Percentiles rank a stretch among this genome's conserved stretches.
phyloP scores from a whole-genome alignment of 257 asterid genomes.

The Rehmannia glutinosa region DNA sequence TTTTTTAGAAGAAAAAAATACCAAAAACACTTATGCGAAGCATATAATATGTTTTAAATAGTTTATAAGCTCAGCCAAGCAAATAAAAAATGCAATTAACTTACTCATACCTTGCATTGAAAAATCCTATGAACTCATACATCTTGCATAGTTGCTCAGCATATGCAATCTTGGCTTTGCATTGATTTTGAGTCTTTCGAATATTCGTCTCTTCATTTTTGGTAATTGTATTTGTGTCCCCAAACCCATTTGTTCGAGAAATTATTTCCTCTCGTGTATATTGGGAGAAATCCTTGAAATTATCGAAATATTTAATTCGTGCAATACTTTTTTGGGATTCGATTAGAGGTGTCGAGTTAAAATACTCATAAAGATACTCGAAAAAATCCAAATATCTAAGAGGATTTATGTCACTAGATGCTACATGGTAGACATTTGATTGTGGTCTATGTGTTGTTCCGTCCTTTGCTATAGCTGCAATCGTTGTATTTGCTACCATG shows the following conservation, averaged over 20 bases:
- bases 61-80: too few relatives aligned
- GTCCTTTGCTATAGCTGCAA: slow-evolving; percentile 43
- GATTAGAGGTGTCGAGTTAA: slow-evolving; percentile 8
- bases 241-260: neutral
- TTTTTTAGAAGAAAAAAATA: too few relatives aligned
- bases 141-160: slow-evolving; percentile 33
- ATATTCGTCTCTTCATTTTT: neutral
- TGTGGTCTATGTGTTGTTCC: slow-evolving; percentile 9
- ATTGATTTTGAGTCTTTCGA: neutral
- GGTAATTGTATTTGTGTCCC: too few relatives aligned
- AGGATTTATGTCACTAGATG: slow-evolving; percentile 27
- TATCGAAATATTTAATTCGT: slow-evolving; percentile 13
- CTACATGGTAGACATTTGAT: slow-evolving; percentile 30
- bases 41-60: too few relatives aligned
- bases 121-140: slow-evolving; percentile 27
- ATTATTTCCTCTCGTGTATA: slow-evolving; percentile 18
- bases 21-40: too few relatives aligned
- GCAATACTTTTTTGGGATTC: neutral
- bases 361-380: slow-evolving; percentile 23
- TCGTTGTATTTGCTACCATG: slow-evolving; percentile 36
- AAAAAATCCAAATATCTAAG: slow-evolving; percentile 11
- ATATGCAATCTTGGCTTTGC: slow-evolving; percentile 28
- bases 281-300: slow-evolving; percentile 26
- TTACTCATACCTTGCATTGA: slow-evolving; percentile 25
- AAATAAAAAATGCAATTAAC: too few relatives aligned